A percentile compares a stretch with the other conserved stretches of the same genome.
Conservation (phyloP, 2,329 filamentous ascomycete genomes). For the Tothia fuscella region DNA sequence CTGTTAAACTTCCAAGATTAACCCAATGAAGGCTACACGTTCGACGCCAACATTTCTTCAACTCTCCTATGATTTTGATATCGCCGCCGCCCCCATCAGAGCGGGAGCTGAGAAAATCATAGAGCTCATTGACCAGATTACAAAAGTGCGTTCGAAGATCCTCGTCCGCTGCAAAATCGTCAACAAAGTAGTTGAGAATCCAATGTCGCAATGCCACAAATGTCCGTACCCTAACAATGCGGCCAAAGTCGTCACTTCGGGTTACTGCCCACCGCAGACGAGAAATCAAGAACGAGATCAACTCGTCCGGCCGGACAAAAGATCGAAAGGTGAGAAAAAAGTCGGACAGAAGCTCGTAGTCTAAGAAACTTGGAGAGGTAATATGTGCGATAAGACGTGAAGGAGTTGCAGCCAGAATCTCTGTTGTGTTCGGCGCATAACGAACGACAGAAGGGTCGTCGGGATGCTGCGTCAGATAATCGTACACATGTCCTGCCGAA, state of each 20-base stretch:
- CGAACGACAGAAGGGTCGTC: conserved; percentile 74
- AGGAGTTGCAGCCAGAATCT: conserved; percentile 81
- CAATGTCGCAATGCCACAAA: conserved; percentile 94
- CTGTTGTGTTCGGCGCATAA: conserved; percentile 57
- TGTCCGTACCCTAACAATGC: conserved; percentile 87
- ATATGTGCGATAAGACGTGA: conserved; percentile 90
- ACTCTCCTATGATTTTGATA: conserved; percentile 79
- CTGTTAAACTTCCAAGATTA: conserved; percentile 49
- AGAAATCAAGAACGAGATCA: conserved; percentile 74
- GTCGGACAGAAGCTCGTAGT: conserved; percentile 93
- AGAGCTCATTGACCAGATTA: conserved; percentile 58
- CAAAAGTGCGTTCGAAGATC: conserved; percentile 68
- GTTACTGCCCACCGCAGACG: conserved; percentile 78
- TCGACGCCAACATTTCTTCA: conserved; percentile 95
- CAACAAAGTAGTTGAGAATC: conserved; percentile 95
- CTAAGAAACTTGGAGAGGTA: conserved; percentile 86
- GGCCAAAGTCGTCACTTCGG: conserved; percentile 69
- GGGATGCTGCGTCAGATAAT: conserved; percentile 66
- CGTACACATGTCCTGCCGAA: conserved; percentile 60
- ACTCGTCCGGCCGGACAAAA: conserved; percentile 64
- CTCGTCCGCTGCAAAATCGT: conserved; percentile 77
- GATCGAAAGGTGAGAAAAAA: conserved; percentile 93
- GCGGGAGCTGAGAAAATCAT: conserved; percentile 39
- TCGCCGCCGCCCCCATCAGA: conserved; percentile 46
- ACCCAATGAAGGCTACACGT: conserved; percentile 90